These are phyloP conservation scores for Aspergillus indologenus DNA, from an alignment of 495 filamentous ascomycete genomes.

Conservation along the genomic window DNA sequence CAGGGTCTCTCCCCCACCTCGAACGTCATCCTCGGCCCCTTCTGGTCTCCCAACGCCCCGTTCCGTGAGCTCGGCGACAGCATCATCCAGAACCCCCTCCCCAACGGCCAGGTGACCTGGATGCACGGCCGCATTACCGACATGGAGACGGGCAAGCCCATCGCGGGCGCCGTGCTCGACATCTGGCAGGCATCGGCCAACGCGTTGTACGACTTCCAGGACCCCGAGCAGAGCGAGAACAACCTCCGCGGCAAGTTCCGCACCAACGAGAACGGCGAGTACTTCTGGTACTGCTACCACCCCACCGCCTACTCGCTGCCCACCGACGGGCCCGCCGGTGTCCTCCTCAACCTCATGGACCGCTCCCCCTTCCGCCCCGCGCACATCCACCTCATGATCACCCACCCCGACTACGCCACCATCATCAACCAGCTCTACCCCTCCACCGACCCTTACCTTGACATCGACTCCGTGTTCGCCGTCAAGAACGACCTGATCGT, in stretches of 20 bases:
- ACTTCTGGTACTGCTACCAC: conserved; percentile 78
- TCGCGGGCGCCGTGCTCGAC: conserved; percentile 70
- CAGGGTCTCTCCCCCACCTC: conserved; percentile 69
- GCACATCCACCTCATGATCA: conserved; percentile 51
- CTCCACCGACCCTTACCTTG: conserved; percentile 56
- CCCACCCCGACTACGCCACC: conserved; percentile 47
- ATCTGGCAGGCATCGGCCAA: conserved; percentile 86
- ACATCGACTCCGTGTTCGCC: conserved; percentile 63
- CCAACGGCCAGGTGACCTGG: conserved; percentile 59
- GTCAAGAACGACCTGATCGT: conserved; percentile 65
- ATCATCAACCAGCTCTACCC: conserved; percentile 65
- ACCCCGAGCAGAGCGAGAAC: conserved; percentile 72
- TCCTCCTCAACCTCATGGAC: conserved; percentile 68
- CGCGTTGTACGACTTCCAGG: conserved; percentile 88
- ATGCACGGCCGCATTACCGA: conserved; percentile 78
- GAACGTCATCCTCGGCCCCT: conserved; percentile 79
- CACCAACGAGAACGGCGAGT: conserved; percentile 71
- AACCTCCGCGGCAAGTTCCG: conserved; percentile 84
- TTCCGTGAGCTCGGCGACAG: conserved; percentile 67
- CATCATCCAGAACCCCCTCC: conserved; percentile 66
- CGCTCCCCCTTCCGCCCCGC: conserved; percentile 55
- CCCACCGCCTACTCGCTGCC: conserved; percentile 79
- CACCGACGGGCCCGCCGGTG: conserved; percentile 69
- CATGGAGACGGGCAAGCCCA: conserved; percentile 67
- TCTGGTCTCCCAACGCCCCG: conserved; percentile 82